Evolutionary conservation across 176 grass and related monocot species (phyloP), one percentile per base, ranked within the genome.

Genomic region (Oryza meyeriana): DNA sequence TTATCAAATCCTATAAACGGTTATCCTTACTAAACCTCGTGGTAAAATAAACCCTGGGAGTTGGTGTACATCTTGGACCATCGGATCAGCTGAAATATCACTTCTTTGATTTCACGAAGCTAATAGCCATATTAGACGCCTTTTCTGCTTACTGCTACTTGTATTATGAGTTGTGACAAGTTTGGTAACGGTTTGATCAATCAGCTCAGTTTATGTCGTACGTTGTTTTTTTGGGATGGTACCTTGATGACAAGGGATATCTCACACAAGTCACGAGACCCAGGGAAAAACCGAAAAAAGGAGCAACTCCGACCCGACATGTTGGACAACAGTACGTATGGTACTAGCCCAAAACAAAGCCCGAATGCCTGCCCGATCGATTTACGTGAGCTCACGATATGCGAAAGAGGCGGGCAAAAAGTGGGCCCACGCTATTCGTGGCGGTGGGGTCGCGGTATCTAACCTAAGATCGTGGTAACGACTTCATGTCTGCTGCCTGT

Each of bases 391-490:
- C 22, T 14, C 47, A 25, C 22, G 68, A 14, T 16, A 22, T 36
- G 25, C 0, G 39, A 40, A 50, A 71, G 39, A 64, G 69, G 61
- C n/a, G 7, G 78, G 17, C 13, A 39, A 32, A 50, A 16, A 10
- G 4, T 20, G 30, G 78, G 6, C 38, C 36, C 26, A 18, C 28
- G 0, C 29, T 45, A 64, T 29, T n/a, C 30, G 38, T 87, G 16
- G 40, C 12, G 5, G 10, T 74, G 69, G 75, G 69, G 5, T 39
- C 76, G 69, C 20, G 32, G 52, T 50, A 85, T 85, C 82, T 1
- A 80, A 70, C 82, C 64, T 57, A 79, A 79, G 64, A 81, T 89
- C 82, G 71, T 81, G 77, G 77, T 89, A 89, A 85, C 82, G 82
- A 89, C 82, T 81, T 85, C 71, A 42, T 89, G 81, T 71, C 87